Base-by-base conservation (phyloP, 1,284 basidiomycete genomes). In the Cerioporus squamosus region DNA sequence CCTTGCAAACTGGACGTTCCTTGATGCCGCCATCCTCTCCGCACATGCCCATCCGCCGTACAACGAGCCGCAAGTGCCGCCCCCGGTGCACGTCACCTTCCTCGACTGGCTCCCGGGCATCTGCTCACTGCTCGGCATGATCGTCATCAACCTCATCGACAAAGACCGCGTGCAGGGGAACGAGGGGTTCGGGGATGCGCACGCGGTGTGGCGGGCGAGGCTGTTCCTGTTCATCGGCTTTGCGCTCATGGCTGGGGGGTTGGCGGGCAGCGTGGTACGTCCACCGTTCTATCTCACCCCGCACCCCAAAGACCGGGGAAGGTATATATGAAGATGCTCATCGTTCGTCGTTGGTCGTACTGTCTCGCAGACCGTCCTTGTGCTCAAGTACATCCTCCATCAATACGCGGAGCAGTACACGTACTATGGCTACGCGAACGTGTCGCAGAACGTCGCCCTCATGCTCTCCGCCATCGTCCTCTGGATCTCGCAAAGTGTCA, bases 31-130 rank as follows among this genome's bases (percentile, higher is more conserved):
- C 42, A 90, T 97, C 59, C 82, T 96, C 53, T 97, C 95, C 24
- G 86, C 89, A 26, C 92, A 94, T 68, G 88, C 90, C 1, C 87
- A 87, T 61, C 76, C 90, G 2, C 88, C 90, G 7, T 83, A 85
- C 63, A 85, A 85, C 51, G 83, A 87, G 36, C 86, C 87, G 4
- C 82, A 90, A 57, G 79, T 88, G 63, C 83, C 88, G 0, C 87
- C 88, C 5, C 88, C 94, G 3, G 92, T 97, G 5, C 93, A 94
- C 72, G 91, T 98, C 72, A 79, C 84, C 18, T 96, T 97, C 72
- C 87, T 93, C 57, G 96, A 98, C 80, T 98, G 97, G 97, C 80
- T 97, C 15, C 95, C 96, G 0, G 97, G 95, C 23, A 86, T 98
- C 64, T 95, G 90, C 75, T 94, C 93, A n/a, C 86, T 97, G 15